A percentile compares a stretch with the other conserved stretches of the same genome.
These are phyloP conservation scores for Sechiopsis laciniata DNA, from an alignment of 306 rosid genomes.

Conservation along the genomic window DNA sequence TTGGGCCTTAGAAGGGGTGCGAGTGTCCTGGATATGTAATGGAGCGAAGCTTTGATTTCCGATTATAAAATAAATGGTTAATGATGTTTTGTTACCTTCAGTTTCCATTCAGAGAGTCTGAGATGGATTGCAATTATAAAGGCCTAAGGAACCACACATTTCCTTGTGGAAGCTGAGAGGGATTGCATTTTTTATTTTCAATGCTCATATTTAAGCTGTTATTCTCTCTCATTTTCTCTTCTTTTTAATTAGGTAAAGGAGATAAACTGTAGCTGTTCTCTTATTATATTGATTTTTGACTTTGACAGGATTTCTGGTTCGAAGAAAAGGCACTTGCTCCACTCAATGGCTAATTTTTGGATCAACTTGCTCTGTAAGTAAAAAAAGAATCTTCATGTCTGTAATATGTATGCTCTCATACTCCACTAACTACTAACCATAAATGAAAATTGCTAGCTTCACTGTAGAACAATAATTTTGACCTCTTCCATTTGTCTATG, in stretches of 20 bases:
- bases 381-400: not conserved
- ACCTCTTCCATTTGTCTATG: not conserved
- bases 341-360: not conserved
- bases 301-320: not conserved
- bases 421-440: not conserved
- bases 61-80: not conserved
- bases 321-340: conserved; percentile 3
- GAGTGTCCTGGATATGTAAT: no score
- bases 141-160: not conserved
- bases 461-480: not conserved
- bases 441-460: conserved; percentile 11
- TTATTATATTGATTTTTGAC: conserved; percentile 8
- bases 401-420: conserved; percentile 7
- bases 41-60: no score
- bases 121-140: conserved; percentile 9
- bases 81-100: conserved; percentile 17
- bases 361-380: conserved; percentile 10
- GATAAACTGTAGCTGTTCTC: conserved; percentile 1
- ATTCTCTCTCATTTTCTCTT: not conserved
- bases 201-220: conserved; percentile 9
- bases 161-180: conserved; percentile 21
- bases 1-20: no score
- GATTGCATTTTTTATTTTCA: conserved; percentile 16
- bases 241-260: not conserved
- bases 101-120: conserved; percentile 9